Base-by-base conservation (phyloP, 2,329 filamentous ascomycete species). In the Curvularia spicifera region DNA sequence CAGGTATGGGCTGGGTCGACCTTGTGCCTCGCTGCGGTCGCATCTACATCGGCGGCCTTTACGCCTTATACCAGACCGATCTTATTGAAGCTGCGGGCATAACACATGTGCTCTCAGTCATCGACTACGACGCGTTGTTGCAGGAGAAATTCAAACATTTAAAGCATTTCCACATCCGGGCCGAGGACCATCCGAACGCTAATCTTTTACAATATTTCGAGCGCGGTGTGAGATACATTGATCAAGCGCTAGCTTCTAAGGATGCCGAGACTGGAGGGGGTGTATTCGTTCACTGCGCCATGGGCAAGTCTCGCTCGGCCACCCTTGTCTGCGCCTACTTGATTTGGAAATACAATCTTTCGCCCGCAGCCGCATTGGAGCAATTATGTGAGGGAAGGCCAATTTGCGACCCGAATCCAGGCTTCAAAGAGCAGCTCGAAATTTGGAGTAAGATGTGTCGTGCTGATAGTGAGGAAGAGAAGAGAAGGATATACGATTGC, bases 41-140 rank as follows among this genome's bases (percentile, higher is more conserved):
- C 18, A 68, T 79, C 29, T 78, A 76, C 70, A 79, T 79, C 48
- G 78, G 78, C 56, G 78, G 78, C 29, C 67, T 80, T 3, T 75
- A 78, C 56, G 78, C 78, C 1, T 64, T 80, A 2, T 79, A 79
- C 61, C 74, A 78, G 57, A 73, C 72, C 2, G 70, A 77, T 58
- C 67, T 78, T 8, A 72, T 76, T 50, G 53, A 60, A 9, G 61
- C 64, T 3, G 71, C 71, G 2, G 66, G 68, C 4, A 73, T 76
- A 18, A 76, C 73, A 0, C 72, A 76, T 37, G 72, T 76, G 0
- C 56, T 75, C 1, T 70, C 66, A 0, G 69, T 75, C 9, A 71
- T 76, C 3, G 72, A 76, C 37, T 76, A 76, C 51, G 71, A 73
- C 12, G 65, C 71, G 0, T 24, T 68, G 31, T 61, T 74, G 0